Evolutionary conservation across 2,329 filamentous ascomycete genomes (phyloP).

Genomic region (Pyrenophora tritici-repentis): DNA sequence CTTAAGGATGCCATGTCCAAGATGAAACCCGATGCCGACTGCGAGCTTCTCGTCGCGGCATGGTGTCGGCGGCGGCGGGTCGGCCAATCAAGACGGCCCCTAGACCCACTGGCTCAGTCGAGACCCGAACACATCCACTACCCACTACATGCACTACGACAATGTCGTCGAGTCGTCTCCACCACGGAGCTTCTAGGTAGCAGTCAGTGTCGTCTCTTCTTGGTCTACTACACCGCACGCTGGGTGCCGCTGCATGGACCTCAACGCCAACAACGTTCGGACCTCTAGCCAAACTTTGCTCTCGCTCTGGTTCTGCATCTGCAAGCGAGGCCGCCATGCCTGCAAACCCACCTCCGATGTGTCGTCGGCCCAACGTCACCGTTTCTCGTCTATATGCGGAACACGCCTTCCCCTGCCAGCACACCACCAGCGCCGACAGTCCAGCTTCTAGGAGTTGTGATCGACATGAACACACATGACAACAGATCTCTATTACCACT

Average conservation of each 20-base stretch:
- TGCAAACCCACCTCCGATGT: constrained; percentile 17
- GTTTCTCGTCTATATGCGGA: constrained; percentile 7
- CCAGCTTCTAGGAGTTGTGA: neutral
- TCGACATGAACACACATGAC: neutral
- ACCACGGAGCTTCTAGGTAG: no score
- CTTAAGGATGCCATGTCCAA: constrained; percentile 26
- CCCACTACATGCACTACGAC: no score
- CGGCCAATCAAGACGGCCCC: constrained; percentile 20
- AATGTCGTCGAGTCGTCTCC: no score
- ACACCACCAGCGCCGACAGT: constrained; percentile 3
- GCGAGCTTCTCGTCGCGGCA: constrained; percentile 25
- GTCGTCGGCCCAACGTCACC: constrained; percentile 21
- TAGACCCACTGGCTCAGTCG: constrained; percentile 12
- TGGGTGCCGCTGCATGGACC: constrained; percentile 1
- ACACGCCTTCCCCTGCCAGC: constrained; percentile 4
- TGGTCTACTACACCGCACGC: no score
- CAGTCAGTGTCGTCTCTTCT: no score
- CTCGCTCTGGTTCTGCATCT: constrained; percentile 8
- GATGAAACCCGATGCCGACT: constrained; percentile 32
- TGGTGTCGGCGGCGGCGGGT: constrained; percentile 13
- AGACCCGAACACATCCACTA: constrained; percentile 5
- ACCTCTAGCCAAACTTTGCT: constrained; percentile 12
- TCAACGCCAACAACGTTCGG: no score
- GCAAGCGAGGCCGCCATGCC: constrained; percentile 16
- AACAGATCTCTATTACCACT: constrained; percentile 1